phyloP scores from a whole-genome alignment of 176 grass and related monocot species.

The Metroxylon sagu region DNA sequence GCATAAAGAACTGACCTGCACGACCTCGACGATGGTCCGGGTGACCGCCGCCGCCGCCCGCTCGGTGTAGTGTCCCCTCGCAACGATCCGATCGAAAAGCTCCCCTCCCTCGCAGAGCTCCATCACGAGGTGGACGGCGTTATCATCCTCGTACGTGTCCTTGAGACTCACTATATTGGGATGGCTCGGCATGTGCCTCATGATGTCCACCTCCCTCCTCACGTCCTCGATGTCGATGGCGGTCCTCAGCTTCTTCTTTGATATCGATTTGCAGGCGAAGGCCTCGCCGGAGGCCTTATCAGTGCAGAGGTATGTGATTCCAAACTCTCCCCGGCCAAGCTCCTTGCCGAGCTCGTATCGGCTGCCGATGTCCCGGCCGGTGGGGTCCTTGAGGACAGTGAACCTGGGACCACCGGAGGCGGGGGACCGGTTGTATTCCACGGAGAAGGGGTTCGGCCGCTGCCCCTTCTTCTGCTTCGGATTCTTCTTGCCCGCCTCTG shows the following conservation, averaged over 20 bases:
- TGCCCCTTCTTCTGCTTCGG: conserved; percentile 55
- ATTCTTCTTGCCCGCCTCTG: conserved; percentile 13
- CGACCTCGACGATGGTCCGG: conserved; percentile 73
- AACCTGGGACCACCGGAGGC: conserved; percentile 15
- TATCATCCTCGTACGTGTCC: conserved; percentile 80
- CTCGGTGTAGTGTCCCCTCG: conserved; percentile 65
- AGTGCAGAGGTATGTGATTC: conserved; percentile 89
- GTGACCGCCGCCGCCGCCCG: conserved; percentile 52
- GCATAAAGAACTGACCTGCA: conserved; percentile 44
- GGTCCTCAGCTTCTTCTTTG: conserved; percentile 89
- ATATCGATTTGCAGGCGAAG: conserved; percentile 81
- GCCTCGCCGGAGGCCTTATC: conserved; percentile 29
- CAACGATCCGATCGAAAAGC: conserved; percentile 80
- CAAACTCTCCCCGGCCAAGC: conserved; percentile 81
- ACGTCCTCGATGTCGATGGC: conserved; percentile 77
- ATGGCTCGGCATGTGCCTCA: conserved; percentile 55
- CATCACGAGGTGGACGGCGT: conserved; percentile 80
- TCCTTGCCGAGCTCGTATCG: conserved; percentile 72
- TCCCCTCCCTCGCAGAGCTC: conserved; percentile 87
- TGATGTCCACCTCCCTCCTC: conserved; percentile 77
- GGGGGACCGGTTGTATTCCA: conserved; percentile 66
- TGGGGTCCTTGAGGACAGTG: conserved; percentile 43
- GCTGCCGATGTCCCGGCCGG: conserved; percentile 47
- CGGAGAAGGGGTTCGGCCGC: conserved; percentile 70
- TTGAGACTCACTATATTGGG: conserved; percentile 70